Conservation (phyloP, 352 stramenopile species). For the Globisporangium acanthophoron region DNA sequence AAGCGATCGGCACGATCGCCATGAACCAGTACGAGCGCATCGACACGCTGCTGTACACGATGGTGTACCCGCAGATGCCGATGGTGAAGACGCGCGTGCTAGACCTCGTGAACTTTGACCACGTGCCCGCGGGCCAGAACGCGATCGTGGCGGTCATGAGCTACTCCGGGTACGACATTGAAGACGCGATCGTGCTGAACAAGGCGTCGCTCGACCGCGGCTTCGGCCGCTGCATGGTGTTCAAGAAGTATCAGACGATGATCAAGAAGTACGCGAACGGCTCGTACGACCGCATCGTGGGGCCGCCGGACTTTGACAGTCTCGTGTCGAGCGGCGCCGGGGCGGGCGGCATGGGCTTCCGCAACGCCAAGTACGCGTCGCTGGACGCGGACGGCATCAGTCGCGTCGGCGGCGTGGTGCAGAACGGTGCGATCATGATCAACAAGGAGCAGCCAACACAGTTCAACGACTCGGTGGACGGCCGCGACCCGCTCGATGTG, state of each 20-base stretch:
- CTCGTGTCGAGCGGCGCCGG: slow-evolving; percentile 41
- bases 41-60: slow-evolving; percentile 98
- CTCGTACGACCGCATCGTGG: slow-evolving; percentile 93
- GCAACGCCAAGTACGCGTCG: slow-evolving; percentile 89
- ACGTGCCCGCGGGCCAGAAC: slow-evolving; percentile 98
- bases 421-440: slow-evolving; percentile 96
- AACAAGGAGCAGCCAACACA: slow-evolving; percentile 98
- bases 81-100: slow-evolving; percentile 99
- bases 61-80: slow-evolving; percentile 99
- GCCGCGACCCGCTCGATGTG: slow-evolving; percentile 65
- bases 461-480: slow-evolving; percentile 86
- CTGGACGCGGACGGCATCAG: slow-evolving; percentile 97
- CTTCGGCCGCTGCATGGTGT: slow-evolving; percentile 98
- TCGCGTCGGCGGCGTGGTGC: slow-evolving; percentile 79
- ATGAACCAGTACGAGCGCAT: slow-evolving; percentile 99
- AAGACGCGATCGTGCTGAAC: slow-evolving; percentile 99
- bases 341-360: slow-evolving; percentile 50
- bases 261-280: slow-evolving; percentile 97
- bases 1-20: slow-evolving; percentile 98
- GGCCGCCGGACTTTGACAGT: slow-evolving; percentile 85
- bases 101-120: slow-evolving; percentile 98
- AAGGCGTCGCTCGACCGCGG: slow-evolving; percentile 95
- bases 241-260: slow-evolving; percentile 97
- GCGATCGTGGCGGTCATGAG: slow-evolving; percentile 99
- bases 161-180: slow-evolving; percentile 99